phyloP scores from a whole-genome alignment of 805 yeast species.

The Yarrowia sp. region DNA sequence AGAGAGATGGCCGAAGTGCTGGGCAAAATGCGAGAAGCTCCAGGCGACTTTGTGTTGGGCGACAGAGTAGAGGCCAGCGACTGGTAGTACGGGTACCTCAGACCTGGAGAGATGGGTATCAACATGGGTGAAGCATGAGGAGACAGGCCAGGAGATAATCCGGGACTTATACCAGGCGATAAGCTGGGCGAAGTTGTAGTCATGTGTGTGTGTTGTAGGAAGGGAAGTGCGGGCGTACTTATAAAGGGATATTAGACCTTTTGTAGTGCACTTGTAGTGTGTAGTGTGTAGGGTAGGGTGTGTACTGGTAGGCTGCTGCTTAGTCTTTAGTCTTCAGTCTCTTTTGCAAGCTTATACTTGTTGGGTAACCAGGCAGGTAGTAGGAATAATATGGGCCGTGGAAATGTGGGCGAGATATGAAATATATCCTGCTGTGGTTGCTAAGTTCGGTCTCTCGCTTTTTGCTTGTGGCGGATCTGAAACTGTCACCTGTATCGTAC shows the following conservation, averaged over 20 bases:
- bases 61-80: slow-evolving; percentile 5
- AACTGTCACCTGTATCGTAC: not conserved
- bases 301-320: too few species aligned
- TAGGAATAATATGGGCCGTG: too few species aligned
- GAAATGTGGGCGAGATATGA: too few species aligned
- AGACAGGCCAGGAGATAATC: slow-evolving; percentile 1
- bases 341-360: too few species aligned
- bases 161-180: not conserved
- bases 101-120: slow-evolving; percentile 20
- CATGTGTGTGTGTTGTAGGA: not conserved
- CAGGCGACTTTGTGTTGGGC: slow-evolving; percentile 9
- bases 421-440: too few species aligned
- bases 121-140: slow-evolving; percentile 26
- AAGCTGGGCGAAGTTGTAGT: not conserved
- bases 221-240: not conserved
- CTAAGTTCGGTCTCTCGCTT: too few species aligned
- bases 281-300: too few species aligned
- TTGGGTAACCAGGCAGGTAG: too few species aligned
- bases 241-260: too few species aligned
- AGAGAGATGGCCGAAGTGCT: slow-evolving; percentile 28
- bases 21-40: slow-evolving; percentile 18
- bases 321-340: too few species aligned
- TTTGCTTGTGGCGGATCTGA: too few species aligned
- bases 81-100: slow-evolving; percentile 24
- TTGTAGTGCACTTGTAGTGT: not conserved